Evolutionary conservation across 805 yeast genomes (phyloP).

Genomic region (Nakazawaea ernobii): DNA sequence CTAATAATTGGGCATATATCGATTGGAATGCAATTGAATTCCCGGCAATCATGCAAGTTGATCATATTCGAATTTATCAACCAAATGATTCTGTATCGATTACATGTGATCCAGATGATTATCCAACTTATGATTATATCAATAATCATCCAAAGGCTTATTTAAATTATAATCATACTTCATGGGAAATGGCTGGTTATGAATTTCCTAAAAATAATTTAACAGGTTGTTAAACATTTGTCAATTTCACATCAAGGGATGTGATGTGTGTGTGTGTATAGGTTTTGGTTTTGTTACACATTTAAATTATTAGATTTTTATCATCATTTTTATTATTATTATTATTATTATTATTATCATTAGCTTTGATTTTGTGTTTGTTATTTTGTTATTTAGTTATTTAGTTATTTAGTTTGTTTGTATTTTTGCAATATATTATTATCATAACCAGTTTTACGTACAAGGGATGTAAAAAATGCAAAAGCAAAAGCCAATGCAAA

Average conservation of each 20-base stretch:
- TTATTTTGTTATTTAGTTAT: too few species aligned
- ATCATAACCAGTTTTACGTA: too few species aligned
- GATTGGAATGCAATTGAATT: slow-evolving; percentile 40
- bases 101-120: slow-evolving; percentile 45
- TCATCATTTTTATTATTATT: too few species aligned
- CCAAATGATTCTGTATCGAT: slow-evolving; percentile 33
- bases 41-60: slow-evolving; percentile 37
- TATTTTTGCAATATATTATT: too few species aligned
- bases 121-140: slow-evolving; percentile 42
- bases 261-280: too few species aligned
- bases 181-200: slow-evolving; percentile 41
- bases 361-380: too few species aligned
- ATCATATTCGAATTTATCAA: slow-evolving; percentile 44
- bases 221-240: slow-evolving; percentile 15
- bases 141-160: slow-evolving; percentile 34
- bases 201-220: slow-evolving; percentile 33
- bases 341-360: too few species aligned
- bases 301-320: neutral
- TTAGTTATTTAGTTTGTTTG: too few species aligned
- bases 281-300: too few species aligned
- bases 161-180: slow-evolving; percentile 33
- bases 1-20: slow-evolving; percentile 45
- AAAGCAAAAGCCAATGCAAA: too few species aligned
- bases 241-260: too few species aligned
- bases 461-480: too few species aligned